Percentiles rank a stretch among this genome's conserved stretches.
phyloP scores from a whole-genome alignment of 352 stramenopile genomes.

The Poterioochromonas sp. region DNA sequence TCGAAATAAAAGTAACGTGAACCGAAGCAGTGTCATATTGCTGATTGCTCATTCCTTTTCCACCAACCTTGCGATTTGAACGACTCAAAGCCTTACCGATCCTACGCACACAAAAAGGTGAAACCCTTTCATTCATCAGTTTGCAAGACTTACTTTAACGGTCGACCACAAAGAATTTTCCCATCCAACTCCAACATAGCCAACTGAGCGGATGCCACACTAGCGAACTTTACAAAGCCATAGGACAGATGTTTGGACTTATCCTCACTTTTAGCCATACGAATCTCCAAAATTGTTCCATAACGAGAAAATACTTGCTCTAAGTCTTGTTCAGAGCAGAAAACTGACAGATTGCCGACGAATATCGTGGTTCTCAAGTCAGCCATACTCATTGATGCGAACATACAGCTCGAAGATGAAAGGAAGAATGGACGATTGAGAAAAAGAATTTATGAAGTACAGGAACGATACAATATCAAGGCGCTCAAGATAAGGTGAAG shows the following conservation, averaged over 20 bases:
- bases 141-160: neutral
- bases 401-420: too few species aligned
- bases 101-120: neutral
- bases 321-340: neutral
- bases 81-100: constrained; percentile 1
- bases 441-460: too few species aligned
- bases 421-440: too few species aligned
- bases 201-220: neutral
- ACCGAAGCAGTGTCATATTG: neutral
- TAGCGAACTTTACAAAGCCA: constrained; percentile 1
- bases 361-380: neutral
- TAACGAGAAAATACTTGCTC: neutral
- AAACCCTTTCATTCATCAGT: neutral
- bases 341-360: neutral
- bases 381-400: too few species aligned
- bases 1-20: neutral
- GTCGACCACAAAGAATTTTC: neutral
- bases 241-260: constrained; percentile 8
- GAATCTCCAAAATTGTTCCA: neutral
- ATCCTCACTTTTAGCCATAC: constrained; percentile 14
- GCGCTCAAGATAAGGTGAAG: too few species aligned
- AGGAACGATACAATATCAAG: too few species aligned
- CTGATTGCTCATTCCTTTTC: neutral
- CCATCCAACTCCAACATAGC: neutral
- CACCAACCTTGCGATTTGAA: neutral